Evolutionary conservation across 441 rosid genomes (phyloP).

Genomic region (Kokia cookei): DNA sequence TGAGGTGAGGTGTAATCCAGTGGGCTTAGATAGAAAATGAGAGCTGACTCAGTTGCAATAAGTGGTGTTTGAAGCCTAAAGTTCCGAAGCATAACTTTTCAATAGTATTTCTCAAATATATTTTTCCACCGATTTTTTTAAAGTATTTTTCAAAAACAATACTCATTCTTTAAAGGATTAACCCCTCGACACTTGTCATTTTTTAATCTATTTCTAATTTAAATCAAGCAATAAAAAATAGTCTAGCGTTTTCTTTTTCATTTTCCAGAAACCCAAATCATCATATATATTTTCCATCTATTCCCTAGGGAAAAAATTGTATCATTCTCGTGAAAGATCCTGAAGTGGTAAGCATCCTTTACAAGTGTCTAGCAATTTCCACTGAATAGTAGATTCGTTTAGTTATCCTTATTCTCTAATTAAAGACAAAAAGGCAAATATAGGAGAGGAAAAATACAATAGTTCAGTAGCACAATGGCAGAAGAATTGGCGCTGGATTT

Average conservation of each 20-base stretch:
- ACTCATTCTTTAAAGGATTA: neutral
- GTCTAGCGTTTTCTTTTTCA: neutral
- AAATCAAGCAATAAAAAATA: neutral
- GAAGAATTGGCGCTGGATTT: conserved; percentile 62
- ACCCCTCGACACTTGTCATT: neutral
- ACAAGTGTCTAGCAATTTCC: neutral
- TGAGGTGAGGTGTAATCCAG: too few species aligned
- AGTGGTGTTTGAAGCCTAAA: neutral
- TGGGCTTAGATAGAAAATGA: neutral
- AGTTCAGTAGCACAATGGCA: conserved; percentile 33
- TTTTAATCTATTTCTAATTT: neutral
- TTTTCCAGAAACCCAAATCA: neutral
- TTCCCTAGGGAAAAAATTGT: neutral
- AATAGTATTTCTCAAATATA: too few species aligned
- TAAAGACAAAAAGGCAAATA: too few species aligned
- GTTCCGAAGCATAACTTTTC: neutral
- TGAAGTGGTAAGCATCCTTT: neutral
- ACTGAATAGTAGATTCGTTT: neutral
- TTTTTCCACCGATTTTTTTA: too few species aligned
- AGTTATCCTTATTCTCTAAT: neutral
- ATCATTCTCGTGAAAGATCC: neutral
- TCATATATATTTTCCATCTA: neutral
- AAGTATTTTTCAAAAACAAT: too few species aligned
- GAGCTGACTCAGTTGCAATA: neutral
- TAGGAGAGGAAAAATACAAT: too few species aligned